Conservation (phyloP, 352 stramenopile genomes). For the Elongisporangium undulatum region DNA sequence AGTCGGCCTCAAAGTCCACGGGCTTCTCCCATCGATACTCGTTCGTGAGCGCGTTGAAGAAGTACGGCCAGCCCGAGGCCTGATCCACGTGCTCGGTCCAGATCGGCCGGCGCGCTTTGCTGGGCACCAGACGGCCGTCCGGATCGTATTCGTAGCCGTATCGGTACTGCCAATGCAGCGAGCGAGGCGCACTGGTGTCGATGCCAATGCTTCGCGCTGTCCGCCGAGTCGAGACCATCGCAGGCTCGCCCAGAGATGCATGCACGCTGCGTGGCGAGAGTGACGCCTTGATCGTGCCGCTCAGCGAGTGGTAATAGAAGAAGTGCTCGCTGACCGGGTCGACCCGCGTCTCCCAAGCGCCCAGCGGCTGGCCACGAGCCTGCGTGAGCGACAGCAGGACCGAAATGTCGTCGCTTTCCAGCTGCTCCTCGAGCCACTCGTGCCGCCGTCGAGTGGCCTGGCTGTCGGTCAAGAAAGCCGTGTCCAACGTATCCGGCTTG, state of each 20-base stretch:
- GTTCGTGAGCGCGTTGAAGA: slow-evolving; percentile 64
- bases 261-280: slow-evolving; percentile 60
- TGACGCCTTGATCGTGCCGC: slow-evolving; percentile 36
- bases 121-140: slow-evolving; percentile 25
- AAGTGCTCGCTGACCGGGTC: slow-evolving; percentile 55
- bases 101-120: slow-evolving; percentile 25
- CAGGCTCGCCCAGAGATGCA: slow-evolving; percentile 15
- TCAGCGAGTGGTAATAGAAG: slow-evolving; percentile 67
- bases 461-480: slow-evolving; percentile 33
- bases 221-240: slow-evolving; percentile 13
- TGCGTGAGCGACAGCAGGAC: slow-evolving; percentile 25
- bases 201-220: slow-evolving; percentile 20
- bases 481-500: slow-evolving; percentile 23
- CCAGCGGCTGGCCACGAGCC: slow-evolving; percentile 22
- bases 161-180: slow-evolving; percentile 69
- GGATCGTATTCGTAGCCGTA: slow-evolving; percentile 66
- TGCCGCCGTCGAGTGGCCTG: slow-evolving; percentile 32
- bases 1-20: slow-evolving; percentile 48
- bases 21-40: slow-evolving; percentile 82
- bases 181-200: slow-evolving; percentile 14
- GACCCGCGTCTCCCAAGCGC: slow-evolving; percentile 60
- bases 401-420: slow-evolving; percentile 26
- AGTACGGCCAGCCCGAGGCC: slow-evolving; percentile 45
- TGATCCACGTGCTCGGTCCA: slow-evolving; percentile 64
- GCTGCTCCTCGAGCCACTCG: slow-evolving; percentile 48